Percentiles rank a stretch among this genome's conserved stretches.
Conservation (phyloP, 2,329 filamentous ascomycete genomes). For the Elsinoe batatas region DNA sequence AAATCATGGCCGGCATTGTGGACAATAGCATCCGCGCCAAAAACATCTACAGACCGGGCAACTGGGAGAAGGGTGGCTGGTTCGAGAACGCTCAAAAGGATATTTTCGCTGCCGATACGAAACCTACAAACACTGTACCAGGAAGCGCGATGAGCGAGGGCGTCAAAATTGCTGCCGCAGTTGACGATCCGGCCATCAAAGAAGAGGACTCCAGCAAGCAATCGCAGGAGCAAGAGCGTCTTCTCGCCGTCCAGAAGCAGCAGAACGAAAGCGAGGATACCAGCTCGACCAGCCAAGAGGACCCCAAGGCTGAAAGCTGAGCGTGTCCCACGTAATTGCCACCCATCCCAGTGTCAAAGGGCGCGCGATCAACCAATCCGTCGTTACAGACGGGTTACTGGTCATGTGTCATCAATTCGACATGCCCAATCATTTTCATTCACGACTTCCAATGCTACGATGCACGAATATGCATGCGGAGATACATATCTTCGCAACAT, state of each 20-base stretch:
- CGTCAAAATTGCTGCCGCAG: constrained; percentile 25
- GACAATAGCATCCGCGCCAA: constrained; percentile 47
- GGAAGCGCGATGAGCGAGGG: constrained; percentile 20
- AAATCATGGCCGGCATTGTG: constrained; percentile 59
- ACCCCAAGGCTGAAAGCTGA: neutral
- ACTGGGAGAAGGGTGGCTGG: constrained; percentile 85
- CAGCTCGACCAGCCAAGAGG: neutral
- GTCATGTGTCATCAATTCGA: neutral
- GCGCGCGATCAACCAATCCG: no score
- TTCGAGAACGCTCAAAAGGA: constrained; percentile 43
- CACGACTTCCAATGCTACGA: neutral
- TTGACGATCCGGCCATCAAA: constrained; percentile 26
- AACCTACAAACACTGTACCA: constrained; percentile 20
- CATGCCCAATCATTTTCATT: neutral
- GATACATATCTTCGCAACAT: neutral
- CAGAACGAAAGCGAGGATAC: constrained; percentile 8
- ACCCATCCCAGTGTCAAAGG: neutral
- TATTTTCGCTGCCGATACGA: constrained; percentile 30
- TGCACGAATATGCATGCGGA: neutral
- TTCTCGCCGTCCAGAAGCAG: constrained; percentile 17
- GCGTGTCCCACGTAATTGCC: neutral
- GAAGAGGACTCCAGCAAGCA: constrained; percentile 25
- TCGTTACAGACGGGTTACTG: no score
- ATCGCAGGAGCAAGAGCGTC: constrained; percentile 25
- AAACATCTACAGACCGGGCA: constrained; percentile 59